Conservation (phyloP, 2,329 filamentous ascomycete species). For the Phaeosphaeria sp. region DNA sequence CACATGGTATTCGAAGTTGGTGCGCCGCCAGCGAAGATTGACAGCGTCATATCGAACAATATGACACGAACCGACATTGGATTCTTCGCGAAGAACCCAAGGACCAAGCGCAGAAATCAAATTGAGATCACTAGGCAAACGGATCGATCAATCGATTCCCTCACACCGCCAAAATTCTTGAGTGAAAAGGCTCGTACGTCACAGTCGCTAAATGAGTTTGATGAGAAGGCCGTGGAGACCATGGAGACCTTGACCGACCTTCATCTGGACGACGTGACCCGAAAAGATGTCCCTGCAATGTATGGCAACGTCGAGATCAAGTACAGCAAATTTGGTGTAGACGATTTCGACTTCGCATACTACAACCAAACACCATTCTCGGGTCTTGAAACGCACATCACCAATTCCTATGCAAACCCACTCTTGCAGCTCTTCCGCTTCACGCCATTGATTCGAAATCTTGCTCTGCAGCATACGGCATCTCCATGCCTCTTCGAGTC, state of each 20-base stretch:
- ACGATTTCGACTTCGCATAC: slow-evolving; percentile 97
- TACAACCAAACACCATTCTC: slow-evolving; percentile 95
- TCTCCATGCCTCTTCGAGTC: slow-evolving; percentile 81
- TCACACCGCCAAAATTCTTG: slow-evolving; percentile 87
- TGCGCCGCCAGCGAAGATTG: slow-evolving; percentile 77
- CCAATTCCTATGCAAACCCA: slow-evolving; percentile 95
- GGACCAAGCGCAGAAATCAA: slow-evolving; percentile 79
- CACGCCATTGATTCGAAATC: slow-evolving; percentile 84
- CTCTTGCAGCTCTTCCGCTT: slow-evolving; percentile 91
- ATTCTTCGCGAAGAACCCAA: slow-evolving; percentile 78
- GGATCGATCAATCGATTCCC: slow-evolving; percentile 64
- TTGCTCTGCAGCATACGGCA: slow-evolving; percentile 87
- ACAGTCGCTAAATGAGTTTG: slow-evolving; percentile 35
- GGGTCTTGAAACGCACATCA: slow-evolving; percentile 92
- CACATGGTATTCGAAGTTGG: slow-evolving; percentile 86
- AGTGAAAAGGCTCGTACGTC: slow-evolving; percentile 86
- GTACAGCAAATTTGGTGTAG: slow-evolving; percentile 98
- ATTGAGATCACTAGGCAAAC: slow-evolving; percentile 75
- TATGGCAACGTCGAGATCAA: slow-evolving; percentile 97
- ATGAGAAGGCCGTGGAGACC: slow-evolving; percentile 57
- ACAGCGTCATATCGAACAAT: slow-evolving; percentile 71
- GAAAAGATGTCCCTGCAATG: slow-evolving; percentile 83
- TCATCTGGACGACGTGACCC: slow-evolving; percentile 73
- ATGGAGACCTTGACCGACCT: slow-evolving; percentile 71
- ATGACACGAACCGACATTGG: slow-evolving; percentile 78